Base-by-base conservation (phyloP, 78 protist species). In the Tieghemostelium lacteum region DNA sequence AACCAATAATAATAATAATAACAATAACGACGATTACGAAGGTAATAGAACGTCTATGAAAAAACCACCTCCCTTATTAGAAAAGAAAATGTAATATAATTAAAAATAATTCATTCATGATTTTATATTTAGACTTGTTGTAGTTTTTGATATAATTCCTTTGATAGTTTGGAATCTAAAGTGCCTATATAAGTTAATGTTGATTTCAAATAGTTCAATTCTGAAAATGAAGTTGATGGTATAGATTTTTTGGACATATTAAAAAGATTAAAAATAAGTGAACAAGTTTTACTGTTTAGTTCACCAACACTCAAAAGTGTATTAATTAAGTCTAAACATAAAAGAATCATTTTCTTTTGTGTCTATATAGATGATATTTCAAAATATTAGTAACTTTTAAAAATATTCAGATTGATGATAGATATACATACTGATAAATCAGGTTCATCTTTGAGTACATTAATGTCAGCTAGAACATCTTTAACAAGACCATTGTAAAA, bases 391-490 rank as follows among this genome's bases (percentile, higher is more conserved):
- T 17, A 17, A 22, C 7, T 12, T 57, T 29, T 67, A 7, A 85
- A 19, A 50, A 12, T 50, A 40, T 20, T 40, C 31, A 40, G 3
- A 26, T 45, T 17, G n/a, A 45, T 4, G 4, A 50, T 22, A 40
- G 37, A 60, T n/a, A n/a, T 39, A 72, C 93, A 12, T 86, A 86
- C 93, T 19, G 74, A 75, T 40, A n/a, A 29, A 75, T 86, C 93
- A 52, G 75, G 62, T 42, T 86, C 86, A 75, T 86, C 93, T 58
- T 74, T 75, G 14, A 86, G 45, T 1, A 57, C 28, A 69, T 86
- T 75, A 28, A 86, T 29, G 17, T 86, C 93, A 36, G 64, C 19
- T 57, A 75, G 57, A 6, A 86, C 42, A 24, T 75, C 87, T 62
- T 86, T 86, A 33, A 86, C 66, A 37, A 75, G 31, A 10, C 54